phyloP scores from a whole-genome alignment of 306 rosid species.

The Arachis hypogaea region DNA sequence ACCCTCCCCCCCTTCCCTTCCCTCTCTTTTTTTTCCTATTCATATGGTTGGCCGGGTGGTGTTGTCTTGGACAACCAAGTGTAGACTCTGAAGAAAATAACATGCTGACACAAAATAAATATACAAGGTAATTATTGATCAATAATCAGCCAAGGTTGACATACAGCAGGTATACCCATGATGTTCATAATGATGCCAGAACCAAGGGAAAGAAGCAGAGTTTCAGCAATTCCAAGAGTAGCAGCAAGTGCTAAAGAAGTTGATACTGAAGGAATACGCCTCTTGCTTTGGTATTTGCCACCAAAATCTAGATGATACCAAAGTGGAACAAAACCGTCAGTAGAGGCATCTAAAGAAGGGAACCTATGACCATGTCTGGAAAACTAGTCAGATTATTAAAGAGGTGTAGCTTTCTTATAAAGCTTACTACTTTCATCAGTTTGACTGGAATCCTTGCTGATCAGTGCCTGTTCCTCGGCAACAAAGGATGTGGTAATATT shows the following conservation, averaged over 20 bases:
- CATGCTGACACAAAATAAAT: conserved; percentile 15
- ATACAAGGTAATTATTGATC: conserved; percentile 13
- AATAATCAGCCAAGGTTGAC: conserved; percentile 58
- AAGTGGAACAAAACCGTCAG: conserved; percentile 30
- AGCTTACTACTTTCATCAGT: conserved; percentile 49
- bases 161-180: conserved; percentile 94
- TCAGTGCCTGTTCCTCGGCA: conserved; percentile 83
- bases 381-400: conserved; percentile 17
- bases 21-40: not conserved
- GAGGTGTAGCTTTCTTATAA: conserved; percentile 4
- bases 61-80: conserved; percentile 18
- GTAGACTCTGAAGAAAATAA: conserved; percentile 27
- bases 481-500: conserved; percentile 94
- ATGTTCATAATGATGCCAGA: conserved; percentile 74
- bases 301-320: conserved; percentile 44
- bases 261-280: conserved; percentile 76
- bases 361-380: conserved; percentile 2
- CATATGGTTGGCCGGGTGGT: not conserved
- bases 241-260: conserved; percentile 87
- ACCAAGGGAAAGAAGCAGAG: conserved; percentile 73
- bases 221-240: conserved; percentile 83
- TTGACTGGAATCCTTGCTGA: conserved; percentile 39
- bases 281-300: conserved; percentile 52
- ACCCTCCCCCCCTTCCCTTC: not conserved
- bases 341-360: conserved; percentile 29